Percentiles rank a stretch among this genome's conserved stretches.
These are phyloP conservation scores for Fomitopsis betulina DNA, from an alignment of 1,284 basidiomycete genomes.

Conservation along the genomic window DNA sequence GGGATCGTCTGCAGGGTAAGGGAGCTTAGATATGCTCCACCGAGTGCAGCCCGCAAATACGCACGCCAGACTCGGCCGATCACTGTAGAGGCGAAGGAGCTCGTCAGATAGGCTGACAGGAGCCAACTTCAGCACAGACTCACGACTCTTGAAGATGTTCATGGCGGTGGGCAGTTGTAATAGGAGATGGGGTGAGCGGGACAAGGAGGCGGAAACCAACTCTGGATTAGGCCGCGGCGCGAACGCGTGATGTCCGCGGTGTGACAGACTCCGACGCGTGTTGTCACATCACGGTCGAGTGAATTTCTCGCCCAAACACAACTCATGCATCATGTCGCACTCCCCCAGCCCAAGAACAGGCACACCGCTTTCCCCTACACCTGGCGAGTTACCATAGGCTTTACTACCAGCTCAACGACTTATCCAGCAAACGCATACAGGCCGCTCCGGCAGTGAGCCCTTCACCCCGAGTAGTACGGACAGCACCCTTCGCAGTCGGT, in stretches of 20 bases:
- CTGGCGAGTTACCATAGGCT: not conserved
- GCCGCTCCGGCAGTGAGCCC: not conserved
- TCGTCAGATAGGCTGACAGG: constrained; percentile 6
- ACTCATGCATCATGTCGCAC: not conserved
- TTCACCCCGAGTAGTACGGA: constrained; percentile 1
- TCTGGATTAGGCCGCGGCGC: not conserved
- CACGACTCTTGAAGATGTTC: constrained; percentile 82
- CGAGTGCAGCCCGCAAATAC: constrained; percentile 28
- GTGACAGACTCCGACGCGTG: constrained; percentile 19
- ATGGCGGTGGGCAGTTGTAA: constrained; percentile 36
- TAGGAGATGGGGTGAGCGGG: constrained; percentile 14
- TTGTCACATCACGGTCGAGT: constrained; percentile 19
- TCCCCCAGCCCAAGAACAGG: not conserved
- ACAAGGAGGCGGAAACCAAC: constrained; percentile 7
- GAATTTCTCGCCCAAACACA: no score
- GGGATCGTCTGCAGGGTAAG: constrained; percentile 56
- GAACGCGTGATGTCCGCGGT: constrained; percentile 16
- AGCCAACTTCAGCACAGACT: constrained; percentile 31
- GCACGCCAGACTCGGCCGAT: constrained; percentile 94
- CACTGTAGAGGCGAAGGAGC: constrained; percentile 43
- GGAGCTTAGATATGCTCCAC: constrained; percentile 20
- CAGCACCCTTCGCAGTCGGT: constrained; percentile 5
- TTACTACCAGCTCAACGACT: not conserved
- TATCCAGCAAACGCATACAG: not conserved
- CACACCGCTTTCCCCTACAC: not conserved